phyloP scores from a whole-genome alignment of 2,329 filamentous ascomycete species.

The Penicillium sp. region DNA sequence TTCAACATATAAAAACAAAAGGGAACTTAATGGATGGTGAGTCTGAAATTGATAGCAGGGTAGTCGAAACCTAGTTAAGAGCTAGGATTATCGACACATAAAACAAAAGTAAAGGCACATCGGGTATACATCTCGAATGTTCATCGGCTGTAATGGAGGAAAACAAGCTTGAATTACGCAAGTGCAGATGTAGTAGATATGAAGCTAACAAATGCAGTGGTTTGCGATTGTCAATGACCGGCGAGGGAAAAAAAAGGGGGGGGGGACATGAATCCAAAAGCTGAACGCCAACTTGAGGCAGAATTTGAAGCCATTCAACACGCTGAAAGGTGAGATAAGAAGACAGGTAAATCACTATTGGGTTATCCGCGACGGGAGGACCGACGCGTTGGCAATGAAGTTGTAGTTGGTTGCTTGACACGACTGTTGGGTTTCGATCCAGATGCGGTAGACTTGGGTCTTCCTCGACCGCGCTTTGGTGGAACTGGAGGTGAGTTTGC shows the following conservation, averaged over 20 bases:
- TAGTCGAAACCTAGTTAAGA: not conserved
- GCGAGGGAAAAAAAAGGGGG: constrained; percentile 1
- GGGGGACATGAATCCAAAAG: not conserved
- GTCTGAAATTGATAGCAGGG: too few relatives aligned
- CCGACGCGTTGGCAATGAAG: constrained; percentile 17
- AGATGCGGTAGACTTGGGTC: constrained; percentile 2
- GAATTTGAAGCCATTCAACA: too few relatives aligned
- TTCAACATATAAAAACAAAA: too few relatives aligned
- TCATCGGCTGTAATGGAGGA: constrained; percentile 9
- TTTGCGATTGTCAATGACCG: not conserved
- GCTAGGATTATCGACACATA: not conserved
- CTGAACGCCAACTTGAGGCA: not conserved
- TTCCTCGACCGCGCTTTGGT: constrained; percentile 10
- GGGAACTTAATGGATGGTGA: too few relatives aligned
- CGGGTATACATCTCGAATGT: constrained; percentile 20
- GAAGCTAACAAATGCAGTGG: not conserved
- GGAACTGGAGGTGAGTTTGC: constrained; percentile 15
- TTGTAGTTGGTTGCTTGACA: constrained; percentile 10
- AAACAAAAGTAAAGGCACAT: constrained; percentile 8
- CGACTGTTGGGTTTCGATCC: constrained; percentile 4
- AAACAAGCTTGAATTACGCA: not conserved
- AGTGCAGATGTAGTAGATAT: constrained; percentile 2
- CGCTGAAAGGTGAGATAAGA: not conserved
- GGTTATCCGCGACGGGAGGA: constrained; percentile 18
- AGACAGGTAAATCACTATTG: not conserved